Percentiles rank a stretch among this genome's conserved stretches.
Evolutionary conservation across 441 rosid genomes (phyloP).

Genomic region (Hura crepitans): DNA sequence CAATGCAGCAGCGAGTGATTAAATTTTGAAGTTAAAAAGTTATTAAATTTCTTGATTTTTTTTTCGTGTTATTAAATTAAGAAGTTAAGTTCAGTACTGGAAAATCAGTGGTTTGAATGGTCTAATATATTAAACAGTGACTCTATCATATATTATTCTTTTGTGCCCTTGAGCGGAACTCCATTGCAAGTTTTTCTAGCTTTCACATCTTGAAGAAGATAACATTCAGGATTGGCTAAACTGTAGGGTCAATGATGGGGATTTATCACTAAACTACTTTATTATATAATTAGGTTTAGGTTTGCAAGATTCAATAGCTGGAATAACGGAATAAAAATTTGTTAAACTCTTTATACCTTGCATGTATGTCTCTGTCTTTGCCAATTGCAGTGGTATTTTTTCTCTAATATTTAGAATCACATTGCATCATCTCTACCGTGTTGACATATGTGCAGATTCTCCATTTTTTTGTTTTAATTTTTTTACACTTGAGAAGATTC

Average conservation of each 20-base stretch:
- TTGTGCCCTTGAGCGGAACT: not conserved
- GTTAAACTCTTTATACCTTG: not conserved
- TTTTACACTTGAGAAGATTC: no score
- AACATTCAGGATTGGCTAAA: not conserved
- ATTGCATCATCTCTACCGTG: slow-evolving; percentile 11
- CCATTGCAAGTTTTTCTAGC: not conserved
- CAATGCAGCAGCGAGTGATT: slow-evolving; percentile 8
- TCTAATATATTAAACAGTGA: no score
- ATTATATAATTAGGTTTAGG: not conserved
- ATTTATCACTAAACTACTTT: not conserved
- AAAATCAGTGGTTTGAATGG: no score
- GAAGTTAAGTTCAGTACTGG: no score
- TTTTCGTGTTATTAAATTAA: not conserved
- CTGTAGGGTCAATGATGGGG: not conserved
- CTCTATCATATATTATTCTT: no score
- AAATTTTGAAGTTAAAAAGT: slow-evolving; percentile 5
- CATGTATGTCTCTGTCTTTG: not conserved
- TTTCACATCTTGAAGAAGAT: not conserved
- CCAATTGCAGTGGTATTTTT: slow-evolving; percentile 4
- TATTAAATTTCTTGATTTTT: not conserved
- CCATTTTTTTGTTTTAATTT: not conserved
- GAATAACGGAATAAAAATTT: slow-evolving; percentile 14
- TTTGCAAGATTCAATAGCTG: no score
- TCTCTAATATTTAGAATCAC: not conserved
- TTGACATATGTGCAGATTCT: slow-evolving; percentile 14